Evolutionary conservation across 495 filamentous ascomycete genomes (phyloP), one percentile per base, ranked within the genome.

Genomic region (Aspergillus taichungensis): DNA sequence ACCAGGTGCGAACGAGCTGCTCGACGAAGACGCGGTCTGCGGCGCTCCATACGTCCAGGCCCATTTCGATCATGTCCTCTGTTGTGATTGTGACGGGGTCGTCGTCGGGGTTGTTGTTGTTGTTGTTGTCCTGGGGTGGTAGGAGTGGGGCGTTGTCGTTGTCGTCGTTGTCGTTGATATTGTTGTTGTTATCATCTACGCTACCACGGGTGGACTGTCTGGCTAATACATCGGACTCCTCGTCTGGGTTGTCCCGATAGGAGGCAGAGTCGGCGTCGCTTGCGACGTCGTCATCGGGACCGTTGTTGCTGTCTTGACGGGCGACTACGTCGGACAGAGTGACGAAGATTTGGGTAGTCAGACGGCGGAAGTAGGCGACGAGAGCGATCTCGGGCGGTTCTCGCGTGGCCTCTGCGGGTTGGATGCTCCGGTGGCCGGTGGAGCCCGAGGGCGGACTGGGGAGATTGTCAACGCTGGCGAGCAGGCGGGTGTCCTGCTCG

Each of bases 301-400:
- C 65, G 40, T 68, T 73, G 24, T 84, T 80, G 13, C 85, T 71
- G 9, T 88, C 74, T 37, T 86, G 59, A 8, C 66, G 64, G 3
- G 62, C 61, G 42, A 73, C 58, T 10, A 64, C 66, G 10, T 68
- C 81, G 0, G 82, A 77, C 9, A 96, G 60, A 2, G 78, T 80
- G 1, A 73, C 69, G 36, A 98, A 64, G 29, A 94, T 72, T 39
- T 79, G 70, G 0, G 78, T 76, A 1, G 91, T 96, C 28, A 92
- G 64, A 4, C 88, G 79, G 59, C 94, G 92, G 69, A 98, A 98
- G 61, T 92, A 96, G 0, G 86, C 85, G 35, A 96, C 84, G 24
- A 95, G 69, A 3, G 85, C 81, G 54, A 91, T 79, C 59, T 92
- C 88, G 32, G 69, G 58, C 8, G 67, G 64, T 30, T 71, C 49